Evolutionary conservation across 768 basidiomycete genomes (phyloP).

Genomic region (Multifurca ochricompacta): DNA sequence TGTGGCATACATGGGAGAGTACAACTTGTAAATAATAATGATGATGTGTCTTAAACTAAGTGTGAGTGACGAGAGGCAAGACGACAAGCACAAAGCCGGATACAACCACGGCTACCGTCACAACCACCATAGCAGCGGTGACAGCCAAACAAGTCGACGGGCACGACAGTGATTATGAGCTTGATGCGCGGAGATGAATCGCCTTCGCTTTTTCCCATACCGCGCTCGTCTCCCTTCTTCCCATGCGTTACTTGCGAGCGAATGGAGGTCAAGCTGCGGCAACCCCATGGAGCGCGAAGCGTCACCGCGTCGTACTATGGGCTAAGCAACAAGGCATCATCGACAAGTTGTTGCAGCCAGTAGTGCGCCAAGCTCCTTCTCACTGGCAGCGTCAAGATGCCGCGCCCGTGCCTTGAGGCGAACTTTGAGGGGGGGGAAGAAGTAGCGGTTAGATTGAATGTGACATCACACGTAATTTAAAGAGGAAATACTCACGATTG

Average conservation of each 20-base stretch:
- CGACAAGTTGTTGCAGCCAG: conserved; percentile 35
- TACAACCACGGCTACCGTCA: no score
- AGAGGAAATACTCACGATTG: conserved; percentile 72
- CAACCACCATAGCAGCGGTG: no score
- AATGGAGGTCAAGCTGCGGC: not conserved
- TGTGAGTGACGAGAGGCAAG: no score
- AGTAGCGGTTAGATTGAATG: no score
- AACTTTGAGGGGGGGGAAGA: conserved; percentile 51
- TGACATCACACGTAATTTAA: no score
- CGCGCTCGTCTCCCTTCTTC: not conserved
- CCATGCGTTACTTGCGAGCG: not conserved
- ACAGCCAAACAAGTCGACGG: no score
- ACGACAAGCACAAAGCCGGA: no score
- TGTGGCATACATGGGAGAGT: no score
- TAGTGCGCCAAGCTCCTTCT: conserved; percentile 75
- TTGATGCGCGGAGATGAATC: not conserved
- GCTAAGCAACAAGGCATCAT: not conserved
- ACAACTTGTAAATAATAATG: no score
- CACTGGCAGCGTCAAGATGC: conserved; percentile 76
- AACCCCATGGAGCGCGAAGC: not conserved
- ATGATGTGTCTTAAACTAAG: no score
- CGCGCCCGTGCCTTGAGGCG: conserved; percentile 85
- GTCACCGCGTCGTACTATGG: not conserved
- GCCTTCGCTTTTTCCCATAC: not conserved
- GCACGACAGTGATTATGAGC: no score